Base-by-base conservation (phyloP, 192 early-diverging fungal genomes). In the Coemansia sp. region DNA sequence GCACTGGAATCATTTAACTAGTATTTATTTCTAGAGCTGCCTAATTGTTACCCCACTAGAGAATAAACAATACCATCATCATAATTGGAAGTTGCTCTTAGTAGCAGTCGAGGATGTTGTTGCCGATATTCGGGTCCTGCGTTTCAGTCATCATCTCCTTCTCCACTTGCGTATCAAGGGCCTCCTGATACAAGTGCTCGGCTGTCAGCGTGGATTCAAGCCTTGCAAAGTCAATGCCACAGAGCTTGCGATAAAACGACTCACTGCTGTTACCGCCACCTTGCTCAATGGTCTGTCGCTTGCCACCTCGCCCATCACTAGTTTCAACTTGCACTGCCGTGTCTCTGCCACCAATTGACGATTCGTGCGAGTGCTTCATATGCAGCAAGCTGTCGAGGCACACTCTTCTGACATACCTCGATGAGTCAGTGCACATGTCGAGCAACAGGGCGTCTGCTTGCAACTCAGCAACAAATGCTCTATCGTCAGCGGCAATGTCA, bases 61-160 rank as follows among this genome's bases (percentile, higher is more conserved):
- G n/a, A n/a, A n/a, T n/a, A n/a, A n/a, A n/a, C n/a, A n/a, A n/a
- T n/a, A n/a, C n/a, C n/a, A n/a, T n/a, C n/a, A n/a, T n/a, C n/a
- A n/a, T n/a, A n/a, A n/a, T n/a, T n/a, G n/a, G n/a, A n/a, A n/a
- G n/a, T 54, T 35, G 32, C 12, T 47, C 2, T 54, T 42, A 76
- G 47, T 74, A 77, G 51, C 80, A 83, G n/a, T 83, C 80, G 0
- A 83, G 46, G 11, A 83, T 83, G 37, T 83, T 83, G 67, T 83
- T 83, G 40, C 80, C 80, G 15, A 49, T n/a, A 35, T 83, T 83
- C 1, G 49, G 64, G 11, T 77, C 80, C 38, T 64, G 46, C 20
- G 38, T 46, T 43, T 83, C 80, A 4, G 29, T 46, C 80, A 83
- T 83, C 54, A 83, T 58, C 58, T 71, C 75, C 4, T 58, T 29